Conservation (phyloP, 2,329 filamentous ascomycete species). For the Fusarium ambrosium region DNA sequence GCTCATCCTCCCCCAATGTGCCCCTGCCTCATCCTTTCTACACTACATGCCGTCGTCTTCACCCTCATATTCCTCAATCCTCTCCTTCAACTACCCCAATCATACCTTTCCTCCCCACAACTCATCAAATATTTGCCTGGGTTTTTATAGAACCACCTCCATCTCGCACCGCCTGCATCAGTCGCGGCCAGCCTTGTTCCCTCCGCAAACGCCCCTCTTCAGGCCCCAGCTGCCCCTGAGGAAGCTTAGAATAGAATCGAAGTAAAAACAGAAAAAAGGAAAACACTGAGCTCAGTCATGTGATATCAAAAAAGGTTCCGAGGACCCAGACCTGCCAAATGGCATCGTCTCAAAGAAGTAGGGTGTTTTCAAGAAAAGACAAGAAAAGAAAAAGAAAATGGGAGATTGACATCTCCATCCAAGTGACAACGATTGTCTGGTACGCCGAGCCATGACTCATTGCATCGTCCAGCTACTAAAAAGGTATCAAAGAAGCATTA, state of each 20-base stretch:
- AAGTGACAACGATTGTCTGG: conserved; percentile 43
- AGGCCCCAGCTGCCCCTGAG: conserved; percentile 35
- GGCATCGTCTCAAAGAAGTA: conserved; percentile 29
- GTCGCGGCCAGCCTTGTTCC: conserved; percentile 1
- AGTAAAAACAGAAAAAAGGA: conserved; percentile 31
- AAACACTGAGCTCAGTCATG: conserved; percentile 43
- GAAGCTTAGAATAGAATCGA: conserved; percentile 29
- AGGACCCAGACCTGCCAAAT: conserved; percentile 23
- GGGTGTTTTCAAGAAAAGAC: conserved; percentile 29
- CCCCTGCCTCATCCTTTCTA: conserved; percentile 9
- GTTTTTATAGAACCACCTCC: conserved; percentile 23
- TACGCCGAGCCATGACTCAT: conserved; percentile 43
- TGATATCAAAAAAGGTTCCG: conserved; percentile 39
- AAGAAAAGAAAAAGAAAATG: conserved; percentile 16
- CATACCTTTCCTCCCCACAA: conserved; percentile 15
- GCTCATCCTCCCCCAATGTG: conserved; percentile 21
- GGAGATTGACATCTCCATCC: conserved; percentile 28
- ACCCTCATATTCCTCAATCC: conserved; percentile 3
- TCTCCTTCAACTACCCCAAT: conserved; percentile 6
- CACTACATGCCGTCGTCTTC: conserved; percentile 20
- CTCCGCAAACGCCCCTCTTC: conserved; percentile 30
- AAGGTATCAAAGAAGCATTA: conserved; percentile 47
- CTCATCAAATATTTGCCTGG: conserved; percentile 11
- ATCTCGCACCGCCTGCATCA: conserved; percentile 3
- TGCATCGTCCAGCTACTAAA: conserved; percentile 48